Percentiles rank a stretch among this genome's conserved stretches.
phyloP scores from a whole-genome alignment of 2,329 filamentous ascomycete genomes.

The Zalaria sp. region DNA sequence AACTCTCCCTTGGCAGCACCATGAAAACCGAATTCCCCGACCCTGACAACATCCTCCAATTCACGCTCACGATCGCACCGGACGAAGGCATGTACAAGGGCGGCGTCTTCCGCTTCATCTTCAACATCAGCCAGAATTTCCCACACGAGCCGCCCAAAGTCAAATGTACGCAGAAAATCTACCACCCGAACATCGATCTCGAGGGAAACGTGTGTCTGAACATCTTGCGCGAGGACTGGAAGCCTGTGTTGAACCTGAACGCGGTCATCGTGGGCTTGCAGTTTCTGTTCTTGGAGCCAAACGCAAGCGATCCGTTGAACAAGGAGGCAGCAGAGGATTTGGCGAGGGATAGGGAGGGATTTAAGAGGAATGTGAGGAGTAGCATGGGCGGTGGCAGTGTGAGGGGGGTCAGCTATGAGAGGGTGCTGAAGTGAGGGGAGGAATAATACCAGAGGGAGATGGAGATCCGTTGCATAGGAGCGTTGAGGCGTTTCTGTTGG shows the following conservation, averaged over 20 bases:
- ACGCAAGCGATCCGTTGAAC: constrained; percentile 93
- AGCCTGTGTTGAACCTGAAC: constrained; percentile 92
- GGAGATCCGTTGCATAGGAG: no score
- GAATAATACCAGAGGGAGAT: no score
- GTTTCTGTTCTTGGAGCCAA: constrained; percentile 96
- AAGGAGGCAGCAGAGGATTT: constrained; percentile 95
- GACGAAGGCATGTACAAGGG: constrained; percentile 84
- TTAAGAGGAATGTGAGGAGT: constrained; percentile 78
- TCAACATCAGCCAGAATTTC: constrained; percentile 87
- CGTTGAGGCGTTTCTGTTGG: no score
- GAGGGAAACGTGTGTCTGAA: constrained; percentile 98
- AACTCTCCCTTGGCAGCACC: constrained; percentile 62
- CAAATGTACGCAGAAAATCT: constrained; percentile 94
- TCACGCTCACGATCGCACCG: constrained; percentile 66
- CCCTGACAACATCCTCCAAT: constrained; percentile 75
- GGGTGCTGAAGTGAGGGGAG: constrained; percentile 50
- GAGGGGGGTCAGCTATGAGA: constrained; percentile 59
- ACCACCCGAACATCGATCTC: constrained; percentile 96
- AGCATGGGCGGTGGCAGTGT: constrained; percentile 73
- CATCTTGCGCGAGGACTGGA: constrained; percentile 96
- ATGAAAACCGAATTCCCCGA: constrained; percentile 74
- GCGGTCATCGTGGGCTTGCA: constrained; percentile 88
- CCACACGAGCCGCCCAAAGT: constrained; percentile 97
- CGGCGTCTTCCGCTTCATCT: constrained; percentile 78
- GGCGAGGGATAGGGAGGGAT: constrained; percentile 68